Conservation (phyloP, 176 grass and related monocot genomes). For the Areca catechu region DNA sequence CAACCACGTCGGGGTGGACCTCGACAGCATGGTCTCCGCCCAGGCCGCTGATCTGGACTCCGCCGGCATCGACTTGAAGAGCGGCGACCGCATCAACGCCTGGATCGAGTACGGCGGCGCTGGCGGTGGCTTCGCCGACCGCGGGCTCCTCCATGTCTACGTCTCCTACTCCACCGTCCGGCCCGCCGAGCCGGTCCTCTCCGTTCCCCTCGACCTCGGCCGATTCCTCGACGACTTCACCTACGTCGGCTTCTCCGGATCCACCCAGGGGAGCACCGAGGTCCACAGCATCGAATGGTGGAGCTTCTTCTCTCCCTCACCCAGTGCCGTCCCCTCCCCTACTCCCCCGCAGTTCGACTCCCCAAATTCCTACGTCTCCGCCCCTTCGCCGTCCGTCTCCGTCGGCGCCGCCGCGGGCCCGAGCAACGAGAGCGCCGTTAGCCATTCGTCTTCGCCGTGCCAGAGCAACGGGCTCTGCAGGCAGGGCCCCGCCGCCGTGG, state of each 20-base stretch:
- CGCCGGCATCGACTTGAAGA: conserved; percentile 39
- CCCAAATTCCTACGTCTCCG: neutral
- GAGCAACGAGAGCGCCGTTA: neutral
- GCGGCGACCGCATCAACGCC: conserved; percentile 49
- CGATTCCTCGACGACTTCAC: conserved; percentile 30
- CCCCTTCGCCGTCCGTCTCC: conserved; percentile 21
- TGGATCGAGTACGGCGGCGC: conserved; percentile 61
- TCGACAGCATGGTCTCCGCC: conserved; percentile 60
- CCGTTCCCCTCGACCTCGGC: conserved; percentile 36
- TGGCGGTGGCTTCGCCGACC: conserved; percentile 2
- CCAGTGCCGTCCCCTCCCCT: neutral
- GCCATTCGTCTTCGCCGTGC: conserved; percentile 6
- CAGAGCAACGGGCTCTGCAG: conserved; percentile 13
- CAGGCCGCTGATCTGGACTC: conserved; percentile 43
- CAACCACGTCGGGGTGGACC: conserved; percentile 77
- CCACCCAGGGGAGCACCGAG: conserved; percentile 95
- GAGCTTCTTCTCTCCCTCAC: conserved; percentile 50
- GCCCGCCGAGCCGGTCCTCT: conserved; percentile 37
- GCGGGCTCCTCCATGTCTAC: conserved; percentile 37
- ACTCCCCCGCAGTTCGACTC: neutral
- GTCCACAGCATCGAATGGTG: conserved; percentile 89
- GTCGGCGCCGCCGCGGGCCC: conserved; percentile 25
- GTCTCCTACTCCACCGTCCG: conserved; percentile 50
- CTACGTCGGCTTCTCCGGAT: conserved; percentile 65
- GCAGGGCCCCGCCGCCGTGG: conserved; percentile 50